Evolutionary conservation across 371 early-diverging fungal species (phyloP).

Genomic region (Actinomortierella ambigua): DNA sequence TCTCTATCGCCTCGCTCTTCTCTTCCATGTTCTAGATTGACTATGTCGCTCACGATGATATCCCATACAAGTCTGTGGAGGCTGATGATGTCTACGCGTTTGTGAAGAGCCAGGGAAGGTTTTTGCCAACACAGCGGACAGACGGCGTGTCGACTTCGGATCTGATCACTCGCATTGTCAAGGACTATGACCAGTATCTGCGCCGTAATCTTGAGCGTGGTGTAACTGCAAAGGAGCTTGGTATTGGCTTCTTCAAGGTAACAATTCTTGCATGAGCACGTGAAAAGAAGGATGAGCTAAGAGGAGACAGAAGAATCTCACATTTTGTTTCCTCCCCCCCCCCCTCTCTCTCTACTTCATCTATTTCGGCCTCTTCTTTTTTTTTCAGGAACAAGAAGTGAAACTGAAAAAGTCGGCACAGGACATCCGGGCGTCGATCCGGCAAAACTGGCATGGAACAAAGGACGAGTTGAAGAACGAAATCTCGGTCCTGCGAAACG

Average conservation of each 20-base stretch:
- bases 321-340: background rate
- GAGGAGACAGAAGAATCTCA: background rate
- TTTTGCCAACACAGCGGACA: conserved; percentile 92
- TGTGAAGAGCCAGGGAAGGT: conserved; percentile 88
- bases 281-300: background rate
- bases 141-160: conserved; percentile 95
- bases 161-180: conserved; percentile 94
- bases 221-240: conserved; percentile 88
- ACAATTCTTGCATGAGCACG: background rate
- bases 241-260: conserved; percentile 86
- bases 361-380: background rate
- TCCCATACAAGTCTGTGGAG: conserved; percentile 85
- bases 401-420: conserved; percentile 75
- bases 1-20: background rate
- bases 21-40: conserved; percentile 79
- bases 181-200: conserved; percentile 94
- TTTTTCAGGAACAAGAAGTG: conserved; percentile 70
- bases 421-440: conserved; percentile 65
- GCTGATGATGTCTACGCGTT: conserved; percentile 93
- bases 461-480: conserved; percentile 62
- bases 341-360: background rate
- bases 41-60: conserved; percentile 98
- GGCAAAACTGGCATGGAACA: conserved; percentile 64
- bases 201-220: conserved; percentile 94
- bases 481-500: conserved; percentile 64